A percentile compares a stretch with the other conserved stretches of the same genome.
These are phyloP conservation scores for Schizochytrium sp. DNA, from an alignment of 108 stramenopile species.

Conservation along the genomic window DNA sequence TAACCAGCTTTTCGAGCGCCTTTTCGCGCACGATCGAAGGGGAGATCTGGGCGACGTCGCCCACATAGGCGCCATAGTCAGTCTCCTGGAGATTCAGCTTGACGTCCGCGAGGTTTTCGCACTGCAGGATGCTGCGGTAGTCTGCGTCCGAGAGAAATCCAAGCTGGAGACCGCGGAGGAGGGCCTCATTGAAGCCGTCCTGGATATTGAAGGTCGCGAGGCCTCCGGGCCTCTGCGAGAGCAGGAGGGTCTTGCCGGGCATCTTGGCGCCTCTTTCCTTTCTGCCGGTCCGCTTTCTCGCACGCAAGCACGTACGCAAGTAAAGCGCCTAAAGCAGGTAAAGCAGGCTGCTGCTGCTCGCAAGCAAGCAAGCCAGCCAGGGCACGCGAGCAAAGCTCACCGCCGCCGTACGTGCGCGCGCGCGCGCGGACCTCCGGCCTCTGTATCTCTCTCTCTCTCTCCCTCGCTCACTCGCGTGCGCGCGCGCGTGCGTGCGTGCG, in stretches of 20 bases:
- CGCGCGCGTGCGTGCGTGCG: too few relatives aligned
- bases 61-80: slow-evolving; percentile 80
- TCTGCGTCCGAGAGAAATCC: slow-evolving; percentile 82
- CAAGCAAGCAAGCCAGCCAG: too few relatives aligned
- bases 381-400: too few relatives aligned
- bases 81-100: slow-evolving; percentile 91
- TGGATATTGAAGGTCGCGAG: slow-evolving; percentile 85
- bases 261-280: background rate
- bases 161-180: slow-evolving; percentile 86
- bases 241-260: background rate
- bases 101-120: slow-evolving; percentile 86
- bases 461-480: too few relatives aligned
- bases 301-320: too few relatives aligned
- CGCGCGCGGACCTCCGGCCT: too few relatives aligned
- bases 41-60: slow-evolving; percentile 62
- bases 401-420: too few relatives aligned
- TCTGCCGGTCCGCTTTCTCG: too few relatives aligned
- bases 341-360: too few relatives aligned
- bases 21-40: slow-evolving; percentile 46
- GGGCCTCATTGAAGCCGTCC: slow-evolving; percentile 88
- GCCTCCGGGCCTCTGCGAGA: slow-evolving; percentile 49
- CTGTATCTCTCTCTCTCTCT: too few relatives aligned
- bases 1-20: slow-evolving; percentile 65
- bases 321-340: too few relatives aligned
- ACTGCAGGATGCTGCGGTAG: slow-evolving; percentile 89